phyloP scores from a whole-genome alignment of 495 filamentous ascomycete species.

The Tuber microsphaerosporum region DNA sequence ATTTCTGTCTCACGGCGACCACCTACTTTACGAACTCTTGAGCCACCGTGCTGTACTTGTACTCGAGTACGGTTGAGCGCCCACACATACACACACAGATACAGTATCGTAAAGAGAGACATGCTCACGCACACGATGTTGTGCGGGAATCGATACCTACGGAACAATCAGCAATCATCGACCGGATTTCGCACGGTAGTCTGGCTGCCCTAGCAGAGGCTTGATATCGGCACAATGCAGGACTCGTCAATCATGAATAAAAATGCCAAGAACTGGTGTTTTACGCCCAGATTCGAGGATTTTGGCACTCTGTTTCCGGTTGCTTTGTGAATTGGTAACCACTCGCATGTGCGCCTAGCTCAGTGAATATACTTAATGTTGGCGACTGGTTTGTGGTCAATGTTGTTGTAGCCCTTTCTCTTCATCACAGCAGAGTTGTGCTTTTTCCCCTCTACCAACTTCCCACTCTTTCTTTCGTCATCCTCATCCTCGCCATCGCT shows the following conservation, averaged over 20 bases:
- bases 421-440: neutral
- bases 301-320: neutral
- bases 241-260: neutral
- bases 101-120: neutral
- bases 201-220: neutral
- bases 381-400: neutral
- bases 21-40: neutral
- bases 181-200: neutral
- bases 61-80: no score
- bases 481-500: neutral
- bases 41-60: neutral
- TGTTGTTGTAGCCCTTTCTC: neutral
- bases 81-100: neutral
- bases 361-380: neutral
- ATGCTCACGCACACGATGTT: neutral
- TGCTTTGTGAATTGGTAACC: neutral
- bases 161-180: neutral
- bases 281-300: neutral
- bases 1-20: neutral
- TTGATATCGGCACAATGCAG: neutral
- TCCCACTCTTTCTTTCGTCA: neutral
- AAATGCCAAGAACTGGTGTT: neutral
- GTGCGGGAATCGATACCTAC: neutral
- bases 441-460: neutral
- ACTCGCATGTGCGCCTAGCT: neutral